Percentiles rank a stretch among this genome's conserved stretches.
These are phyloP conservation scores for Aquilaria agallochum DNA, from an alignment of 441 rosid species.

Conservation along the genomic window DNA sequence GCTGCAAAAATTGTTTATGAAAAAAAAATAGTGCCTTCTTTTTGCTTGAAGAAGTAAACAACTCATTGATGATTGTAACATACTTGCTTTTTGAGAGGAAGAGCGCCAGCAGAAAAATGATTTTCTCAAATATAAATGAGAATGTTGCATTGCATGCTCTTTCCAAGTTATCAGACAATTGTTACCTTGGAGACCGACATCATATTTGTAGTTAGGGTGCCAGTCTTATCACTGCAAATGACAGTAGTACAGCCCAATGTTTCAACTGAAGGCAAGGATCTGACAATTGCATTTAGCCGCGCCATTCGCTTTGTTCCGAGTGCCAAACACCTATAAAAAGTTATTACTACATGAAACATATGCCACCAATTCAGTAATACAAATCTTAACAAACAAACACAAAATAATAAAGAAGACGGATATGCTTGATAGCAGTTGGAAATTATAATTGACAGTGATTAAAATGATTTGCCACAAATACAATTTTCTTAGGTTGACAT, in stretches of 20 bases:
- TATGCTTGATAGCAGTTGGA: conserved; percentile 5
- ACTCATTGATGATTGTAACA: too few species aligned
- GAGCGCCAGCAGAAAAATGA: too few species aligned
- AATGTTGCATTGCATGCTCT: too few species aligned
- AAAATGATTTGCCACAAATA: too few species aligned
- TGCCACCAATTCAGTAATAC: neutral
- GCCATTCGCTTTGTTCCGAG: conserved; percentile 99
- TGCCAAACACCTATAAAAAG: conserved; percentile 81
- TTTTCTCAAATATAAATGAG: too few species aligned
- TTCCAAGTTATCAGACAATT: neutral
- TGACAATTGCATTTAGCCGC: conserved; percentile 95
- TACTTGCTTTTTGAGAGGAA: too few species aligned
- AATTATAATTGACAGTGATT: too few species aligned
- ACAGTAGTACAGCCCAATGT: conserved; percentile 99
- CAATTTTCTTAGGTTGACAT: too few species aligned
- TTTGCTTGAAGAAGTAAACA: too few species aligned
- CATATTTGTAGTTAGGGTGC: conserved; percentile 98
- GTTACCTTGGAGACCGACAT: conserved; percentile 97
- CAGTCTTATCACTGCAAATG: conserved; percentile 98
- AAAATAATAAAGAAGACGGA: conserved; percentile 12
- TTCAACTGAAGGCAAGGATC: conserved; percentile 98
- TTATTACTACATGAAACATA: too few species aligned
- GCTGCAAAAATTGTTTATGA: too few species aligned
- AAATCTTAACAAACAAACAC: conserved; percentile 10
- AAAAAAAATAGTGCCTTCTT: too few species aligned